These are phyloP conservation scores for Cryptosporidium felis DNA, from an alignment of 169 alveolate genomes.

Conservation along the genomic window DNA sequence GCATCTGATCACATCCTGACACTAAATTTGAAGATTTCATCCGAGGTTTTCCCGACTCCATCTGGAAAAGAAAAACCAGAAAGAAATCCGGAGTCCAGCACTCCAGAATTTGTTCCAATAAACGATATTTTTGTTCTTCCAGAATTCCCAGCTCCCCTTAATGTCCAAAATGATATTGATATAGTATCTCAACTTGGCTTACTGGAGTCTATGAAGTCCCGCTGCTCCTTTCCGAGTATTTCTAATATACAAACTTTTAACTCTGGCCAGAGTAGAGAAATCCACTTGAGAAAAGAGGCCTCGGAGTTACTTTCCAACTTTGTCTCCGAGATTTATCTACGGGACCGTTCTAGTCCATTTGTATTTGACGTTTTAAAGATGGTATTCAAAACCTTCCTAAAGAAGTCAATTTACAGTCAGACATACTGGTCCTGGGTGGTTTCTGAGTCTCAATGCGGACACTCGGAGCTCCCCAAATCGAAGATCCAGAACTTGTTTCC, in stretches of 20 bases:
- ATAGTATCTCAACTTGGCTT: neutral
- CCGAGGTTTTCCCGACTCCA: neutral
- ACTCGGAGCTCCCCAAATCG: neutral
- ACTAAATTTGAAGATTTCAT: conserved; percentile 2
- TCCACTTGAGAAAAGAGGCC: conserved; percentile 12
- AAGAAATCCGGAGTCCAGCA: neutral
- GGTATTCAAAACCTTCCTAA: neutral
- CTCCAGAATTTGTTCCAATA: neutral
- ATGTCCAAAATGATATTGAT: neutral
- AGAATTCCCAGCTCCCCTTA: neutral
- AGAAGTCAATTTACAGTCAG: neutral
- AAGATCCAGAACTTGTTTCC: conserved; percentile 7
- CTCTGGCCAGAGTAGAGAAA: neutral
- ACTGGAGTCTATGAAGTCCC: conserved; percentile 15
- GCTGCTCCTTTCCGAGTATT: neutral
- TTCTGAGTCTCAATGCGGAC: conserved; percentile 9
- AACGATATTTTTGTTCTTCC: neutral
- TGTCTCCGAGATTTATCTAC: neutral
- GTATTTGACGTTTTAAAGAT: neutral
- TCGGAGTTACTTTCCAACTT: conserved; percentile 27
- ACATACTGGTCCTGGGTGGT: conserved; percentile 7
- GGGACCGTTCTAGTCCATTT: neutral
- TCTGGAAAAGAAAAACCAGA: neutral
- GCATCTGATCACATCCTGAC: conserved; percentile 13
- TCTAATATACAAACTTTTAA: neutral